phyloP scores from a whole-genome alignment of 148 eudicot genomes.

The Tetragonia tetragonoides region DNA sequence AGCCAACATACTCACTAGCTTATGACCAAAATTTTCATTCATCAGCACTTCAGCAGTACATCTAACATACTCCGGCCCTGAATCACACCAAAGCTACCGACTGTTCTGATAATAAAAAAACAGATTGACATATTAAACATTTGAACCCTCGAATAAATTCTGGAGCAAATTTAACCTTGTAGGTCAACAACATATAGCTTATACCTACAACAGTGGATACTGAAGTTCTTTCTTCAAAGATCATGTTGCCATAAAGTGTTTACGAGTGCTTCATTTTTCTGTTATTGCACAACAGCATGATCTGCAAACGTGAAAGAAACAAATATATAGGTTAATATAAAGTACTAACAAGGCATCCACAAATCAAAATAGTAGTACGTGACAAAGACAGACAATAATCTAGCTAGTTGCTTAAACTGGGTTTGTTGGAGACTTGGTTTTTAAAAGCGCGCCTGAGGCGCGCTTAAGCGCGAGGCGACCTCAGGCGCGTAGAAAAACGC shows the following conservation, averaged over 20 bases:
- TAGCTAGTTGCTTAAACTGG: no score
- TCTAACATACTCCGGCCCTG: background rate
- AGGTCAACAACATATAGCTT: background rate
- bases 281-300: no score
- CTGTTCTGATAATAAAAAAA: background rate
- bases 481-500: no score
- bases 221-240: background rate
- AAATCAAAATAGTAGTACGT: no score
- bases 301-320: no score
- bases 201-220: background rate
- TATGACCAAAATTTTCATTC: background rate
- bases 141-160: background rate
- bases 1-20: background rate
- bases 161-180: background rate
- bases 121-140: background rate
- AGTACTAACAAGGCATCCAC: background rate
- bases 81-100: background rate
- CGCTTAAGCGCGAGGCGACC: no score
- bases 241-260: background rate
- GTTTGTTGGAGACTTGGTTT: no score
- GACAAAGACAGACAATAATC: no score
- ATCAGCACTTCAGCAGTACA: background rate
- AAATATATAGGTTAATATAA: background rate
- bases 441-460: no score
- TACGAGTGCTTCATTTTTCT: no score